Evolutionary conservation across 768 basidiomycete genomes (phyloP).

Genomic region (Lentinula boryana): DNA sequence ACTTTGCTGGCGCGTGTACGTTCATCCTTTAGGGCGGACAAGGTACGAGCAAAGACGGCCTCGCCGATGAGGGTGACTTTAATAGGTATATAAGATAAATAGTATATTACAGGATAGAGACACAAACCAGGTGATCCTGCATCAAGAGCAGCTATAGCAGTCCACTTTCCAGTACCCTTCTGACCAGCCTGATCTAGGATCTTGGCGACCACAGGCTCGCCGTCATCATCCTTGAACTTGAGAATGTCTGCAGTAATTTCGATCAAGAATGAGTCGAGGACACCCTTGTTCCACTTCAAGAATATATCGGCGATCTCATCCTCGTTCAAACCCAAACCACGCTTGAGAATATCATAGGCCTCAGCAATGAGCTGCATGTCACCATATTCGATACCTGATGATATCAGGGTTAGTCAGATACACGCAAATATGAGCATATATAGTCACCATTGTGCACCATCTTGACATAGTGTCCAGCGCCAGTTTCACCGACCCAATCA

Average conservation of each 20-base stretch:
- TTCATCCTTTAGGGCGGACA: slow-evolving; percentile 96
- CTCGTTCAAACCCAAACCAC: slow-evolving; percentile 82
- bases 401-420: slow-evolving; percentile 2
- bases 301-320: slow-evolving; percentile 95
- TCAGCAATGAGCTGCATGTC: slow-evolving; percentile 99
- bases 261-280: slow-evolving; percentile 99
- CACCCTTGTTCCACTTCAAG: slow-evolving; percentile 93
- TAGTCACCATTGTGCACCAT: slow-evolving; percentile 94
- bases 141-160: slow-evolving; percentile 93
- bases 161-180: slow-evolving; percentile 99
- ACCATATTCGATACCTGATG: slow-evolving; percentile 93
- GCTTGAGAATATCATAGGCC: slow-evolving; percentile 97
- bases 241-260: slow-evolving; percentile 98
- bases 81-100: slow-evolving; percentile 8
- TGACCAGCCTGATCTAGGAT: slow-evolving; percentile 96
- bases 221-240: slow-evolving; percentile 95
- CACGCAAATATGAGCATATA: slow-evolving; percentile 8
- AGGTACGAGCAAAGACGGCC: slow-evolving; percentile 97
- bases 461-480: slow-evolving; percentile 98
- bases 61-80: slow-evolving; percentile 97
- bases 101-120: slow-evolving; percentile 2
- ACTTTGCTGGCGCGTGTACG: slow-evolving; percentile 89
- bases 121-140: slow-evolving; percentile 75
- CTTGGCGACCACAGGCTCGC: slow-evolving; percentile 84
- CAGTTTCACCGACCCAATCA: slow-evolving; percentile 98